A percentile compares a stretch with the other conserved stretches of the same genome.
Conservation (phyloP, 2,329 filamentous ascomycete genomes). For the Orbilia ellipsospora region DNA sequence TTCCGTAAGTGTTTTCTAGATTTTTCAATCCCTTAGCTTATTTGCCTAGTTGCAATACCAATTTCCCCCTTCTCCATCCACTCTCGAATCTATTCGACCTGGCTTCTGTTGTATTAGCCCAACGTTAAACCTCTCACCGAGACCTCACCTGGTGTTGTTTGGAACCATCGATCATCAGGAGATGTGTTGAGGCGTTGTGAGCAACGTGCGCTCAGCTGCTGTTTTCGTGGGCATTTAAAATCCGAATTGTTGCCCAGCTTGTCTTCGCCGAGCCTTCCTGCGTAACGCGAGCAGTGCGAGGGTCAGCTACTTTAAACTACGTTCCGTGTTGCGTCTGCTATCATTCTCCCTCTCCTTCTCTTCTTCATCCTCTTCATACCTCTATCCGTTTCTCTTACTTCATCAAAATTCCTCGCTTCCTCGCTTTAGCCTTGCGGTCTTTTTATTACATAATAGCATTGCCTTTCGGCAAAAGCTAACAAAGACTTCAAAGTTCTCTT, state of each 20-base stretch:
- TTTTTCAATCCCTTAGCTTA: too few relatives aligned
- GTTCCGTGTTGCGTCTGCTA: slow-evolving; percentile 26
- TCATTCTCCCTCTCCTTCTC: too few relatives aligned
- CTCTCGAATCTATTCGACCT: neutral
- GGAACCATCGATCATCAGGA: too few relatives aligned
- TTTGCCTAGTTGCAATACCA: neutral
- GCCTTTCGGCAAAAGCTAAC: slow-evolving; percentile 16
- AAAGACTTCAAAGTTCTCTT: slow-evolving; percentile 5
- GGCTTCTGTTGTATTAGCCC: neutral
- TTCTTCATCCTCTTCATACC: neutral
- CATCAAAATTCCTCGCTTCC: slow-evolving; percentile 14
- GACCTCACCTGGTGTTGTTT: neutral
- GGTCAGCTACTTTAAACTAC: slow-evolving; percentile 3
- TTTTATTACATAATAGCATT: slow-evolving; percentile 51
- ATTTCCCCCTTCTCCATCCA: slow-evolving; percentile 4
- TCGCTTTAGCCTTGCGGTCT: slow-evolving; percentile 16
- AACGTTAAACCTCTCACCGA: neutral
- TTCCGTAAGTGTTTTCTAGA: too few relatives aligned
- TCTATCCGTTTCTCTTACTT: slow-evolving; percentile 11
- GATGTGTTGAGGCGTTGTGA: too few relatives aligned
- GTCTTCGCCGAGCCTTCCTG: slow-evolving; percentile 35
- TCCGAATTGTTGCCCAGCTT: slow-evolving; percentile 19
- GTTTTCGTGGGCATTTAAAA: slow-evolving; percentile 35
- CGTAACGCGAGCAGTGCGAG: slow-evolving; percentile 29
- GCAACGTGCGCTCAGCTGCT: neutral